Conservation (phyloP, 2,329 filamentous ascomycete genomes). For the Botrytis pseudocinerea region DNA sequence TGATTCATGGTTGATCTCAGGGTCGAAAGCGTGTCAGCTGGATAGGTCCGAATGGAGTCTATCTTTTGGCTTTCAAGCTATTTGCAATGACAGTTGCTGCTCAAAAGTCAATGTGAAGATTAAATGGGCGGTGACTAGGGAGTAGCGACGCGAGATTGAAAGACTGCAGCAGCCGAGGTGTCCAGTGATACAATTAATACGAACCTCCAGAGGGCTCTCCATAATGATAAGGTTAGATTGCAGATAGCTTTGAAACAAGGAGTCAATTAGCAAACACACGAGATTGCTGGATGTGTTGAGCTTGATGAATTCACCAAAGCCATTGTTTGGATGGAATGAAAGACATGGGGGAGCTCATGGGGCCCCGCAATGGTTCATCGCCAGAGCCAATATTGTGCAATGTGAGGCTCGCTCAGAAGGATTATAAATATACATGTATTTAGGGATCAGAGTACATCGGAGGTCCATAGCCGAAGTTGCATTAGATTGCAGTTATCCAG, state of each 20-base stretch:
- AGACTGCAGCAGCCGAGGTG: not conserved
- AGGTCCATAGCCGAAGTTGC: not conserved
- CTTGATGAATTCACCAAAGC: not conserved
- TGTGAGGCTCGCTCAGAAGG: not conserved
- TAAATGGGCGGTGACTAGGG: not conserved
- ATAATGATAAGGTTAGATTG: not conserved
- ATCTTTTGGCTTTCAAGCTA: not conserved
- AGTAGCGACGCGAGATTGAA: not conserved
- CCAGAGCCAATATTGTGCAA: not conserved
- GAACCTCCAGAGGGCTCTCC: not conserved
- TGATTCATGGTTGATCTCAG: not conserved
- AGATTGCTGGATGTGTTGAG: not conserved
- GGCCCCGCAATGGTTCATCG: conserved; percentile 13
- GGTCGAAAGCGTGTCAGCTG: not conserved
- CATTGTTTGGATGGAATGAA: not conserved
- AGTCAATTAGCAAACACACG: not conserved
- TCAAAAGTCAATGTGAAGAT: not conserved
- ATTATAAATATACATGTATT: no score
- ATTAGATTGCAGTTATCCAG: conserved; percentile 11
- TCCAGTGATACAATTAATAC: not conserved
- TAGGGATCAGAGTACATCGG: not conserved
- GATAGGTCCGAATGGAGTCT: not conserved
- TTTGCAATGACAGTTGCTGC: not conserved
- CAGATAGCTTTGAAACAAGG: not conserved
- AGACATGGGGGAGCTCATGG: conserved; percentile 16